Evolutionary conservation across 179 eudicot species (phyloP).

Genomic region (Silene vulgaris): DNA sequence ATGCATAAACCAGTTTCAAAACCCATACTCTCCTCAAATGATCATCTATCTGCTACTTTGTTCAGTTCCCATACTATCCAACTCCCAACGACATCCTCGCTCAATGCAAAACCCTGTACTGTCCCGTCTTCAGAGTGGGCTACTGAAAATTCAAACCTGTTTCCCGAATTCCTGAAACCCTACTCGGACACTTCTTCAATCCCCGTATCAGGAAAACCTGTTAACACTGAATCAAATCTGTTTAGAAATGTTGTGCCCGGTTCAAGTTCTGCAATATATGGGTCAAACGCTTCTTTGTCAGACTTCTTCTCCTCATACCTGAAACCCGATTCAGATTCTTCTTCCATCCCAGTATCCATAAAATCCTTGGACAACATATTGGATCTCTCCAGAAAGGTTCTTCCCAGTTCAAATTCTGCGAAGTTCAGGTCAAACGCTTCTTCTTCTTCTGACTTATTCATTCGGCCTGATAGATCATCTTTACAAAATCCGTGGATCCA

Average conservation of each 20-base stretch:
- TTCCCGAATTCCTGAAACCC: neutral
- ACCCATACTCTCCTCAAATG: no score
- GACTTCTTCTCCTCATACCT: no score
- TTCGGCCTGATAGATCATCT: no score
- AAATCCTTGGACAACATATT: neutral
- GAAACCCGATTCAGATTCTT: no score
- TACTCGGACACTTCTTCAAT: constrained; percentile 1
- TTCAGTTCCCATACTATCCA: neutral
- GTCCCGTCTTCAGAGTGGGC: no score
- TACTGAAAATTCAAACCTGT: no score
- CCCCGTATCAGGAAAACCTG: neutral
- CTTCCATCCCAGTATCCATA: no score
- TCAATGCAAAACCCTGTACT: neutral
- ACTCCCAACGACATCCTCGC: neutral
- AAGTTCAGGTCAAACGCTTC: neutral
- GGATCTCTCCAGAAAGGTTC: neutral
- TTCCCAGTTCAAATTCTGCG: constrained; percentile 9
- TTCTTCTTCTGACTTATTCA: no score
- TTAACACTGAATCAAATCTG: neutral
- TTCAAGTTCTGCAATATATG: constrained; percentile 1
- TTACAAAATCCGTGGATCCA: neutral
- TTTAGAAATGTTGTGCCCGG: neutral
- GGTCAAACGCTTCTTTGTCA: constrained; percentile 3
- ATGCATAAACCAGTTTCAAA: constrained; percentile 6
- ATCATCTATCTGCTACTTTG: neutral